Base-by-base conservation (phyloP, 2,329 filamentous ascomycete genomes). In the Verticillium isaacii region DNA sequence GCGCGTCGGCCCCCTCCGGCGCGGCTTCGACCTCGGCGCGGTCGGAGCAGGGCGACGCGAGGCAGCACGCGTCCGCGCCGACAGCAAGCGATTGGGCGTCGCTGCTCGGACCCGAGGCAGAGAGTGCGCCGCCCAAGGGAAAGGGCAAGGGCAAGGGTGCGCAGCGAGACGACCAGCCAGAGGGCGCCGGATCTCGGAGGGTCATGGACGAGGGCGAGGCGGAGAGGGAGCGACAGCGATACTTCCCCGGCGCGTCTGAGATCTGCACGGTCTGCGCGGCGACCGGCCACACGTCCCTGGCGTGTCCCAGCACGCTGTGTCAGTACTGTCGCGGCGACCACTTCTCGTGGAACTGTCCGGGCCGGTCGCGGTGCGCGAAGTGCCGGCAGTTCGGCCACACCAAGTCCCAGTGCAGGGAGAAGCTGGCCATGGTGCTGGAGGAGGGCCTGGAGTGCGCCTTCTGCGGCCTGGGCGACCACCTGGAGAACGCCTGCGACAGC, bases 311-410 rank as follows among this genome's bases (percentile, higher is more conserved):
- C 14, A 68, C 76, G 25, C 69, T 64, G 2, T 88, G 86, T 69
- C 76, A 72, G 7, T 80, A 80, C 61, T 88, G 83, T 68, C 74
- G 72, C 59, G 63, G 66, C 14, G 73, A 73, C 2, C 85, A 89
- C 69, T 77, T 77, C 60, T 74, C 77, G 5, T 78, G 79, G 65
- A 75, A 72, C 60, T 89, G 86, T 65, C 82, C 84, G 12, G 75
- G 73, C 5, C 78, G 76, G 37, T 71, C 72, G 37, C 79, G 84
- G 63, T 89, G 86, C 69, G 70, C 67, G 57, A 86, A 85, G 69
- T 92, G 89, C 72, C 81, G 79, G 57, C 84, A 88, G 71, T 76
- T 83, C 54, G 89, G 89, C 11, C 89, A 92, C 68, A 67, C 68
- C 58, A 72, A 74, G 19, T 67, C 72, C 1, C 66, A 74, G 8